A percentile compares a stretch with the other conserved stretches of the same genome.
Conservation (phyloP, 1,284 basidiomycete genomes). For the Trichosporon asahii region DNA sequence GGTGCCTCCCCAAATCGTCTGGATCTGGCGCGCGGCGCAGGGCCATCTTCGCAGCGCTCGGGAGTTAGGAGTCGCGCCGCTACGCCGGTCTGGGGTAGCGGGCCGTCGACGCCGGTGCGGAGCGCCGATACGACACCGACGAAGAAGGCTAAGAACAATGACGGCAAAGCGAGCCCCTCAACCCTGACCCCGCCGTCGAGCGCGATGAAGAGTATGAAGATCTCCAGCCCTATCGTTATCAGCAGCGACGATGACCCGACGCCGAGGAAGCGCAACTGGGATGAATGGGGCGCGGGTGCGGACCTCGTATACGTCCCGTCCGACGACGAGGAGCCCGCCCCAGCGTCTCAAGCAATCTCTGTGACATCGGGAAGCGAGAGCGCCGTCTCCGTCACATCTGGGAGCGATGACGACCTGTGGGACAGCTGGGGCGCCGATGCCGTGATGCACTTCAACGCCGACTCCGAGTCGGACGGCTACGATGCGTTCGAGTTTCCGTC, state of each 20-base stretch:
- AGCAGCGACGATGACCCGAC: slow-evolving; percentile 12
- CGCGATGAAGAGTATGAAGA: slow-evolving; percentile 8
- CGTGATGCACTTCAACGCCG: background rate
- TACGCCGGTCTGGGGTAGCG: background rate
- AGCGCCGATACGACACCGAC: background rate
- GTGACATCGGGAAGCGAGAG: background rate
- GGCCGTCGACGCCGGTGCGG: slow-evolving; percentile 19
- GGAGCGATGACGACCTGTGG: background rate
- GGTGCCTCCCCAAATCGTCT: slow-evolving; percentile 28
- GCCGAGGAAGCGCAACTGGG: background rate
- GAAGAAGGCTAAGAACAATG: background rate
- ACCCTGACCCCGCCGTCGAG: slow-evolving; percentile 9
- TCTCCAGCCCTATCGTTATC: slow-evolving; percentile 2
- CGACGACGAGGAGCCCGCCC: background rate
- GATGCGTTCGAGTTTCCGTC: background rate
- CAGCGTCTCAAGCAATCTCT: slow-evolving; percentile 2
- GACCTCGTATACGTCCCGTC: background rate
- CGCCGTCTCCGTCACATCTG: background rate
- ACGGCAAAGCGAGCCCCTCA: background rate
- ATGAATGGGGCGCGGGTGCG: background rate
- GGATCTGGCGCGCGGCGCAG: slow-evolving; percentile 15
- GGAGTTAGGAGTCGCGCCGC: background rate
- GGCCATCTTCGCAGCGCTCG: slow-evolving; percentile 20
- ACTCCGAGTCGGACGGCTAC: background rate
- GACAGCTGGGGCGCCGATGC: slow-evolving; percentile 9